A percentile compares a stretch with the other conserved stretches of the same genome.
Conservation (phyloP, 2,329 filamentous ascomycete species). For the Fonsecaea monophora region DNA sequence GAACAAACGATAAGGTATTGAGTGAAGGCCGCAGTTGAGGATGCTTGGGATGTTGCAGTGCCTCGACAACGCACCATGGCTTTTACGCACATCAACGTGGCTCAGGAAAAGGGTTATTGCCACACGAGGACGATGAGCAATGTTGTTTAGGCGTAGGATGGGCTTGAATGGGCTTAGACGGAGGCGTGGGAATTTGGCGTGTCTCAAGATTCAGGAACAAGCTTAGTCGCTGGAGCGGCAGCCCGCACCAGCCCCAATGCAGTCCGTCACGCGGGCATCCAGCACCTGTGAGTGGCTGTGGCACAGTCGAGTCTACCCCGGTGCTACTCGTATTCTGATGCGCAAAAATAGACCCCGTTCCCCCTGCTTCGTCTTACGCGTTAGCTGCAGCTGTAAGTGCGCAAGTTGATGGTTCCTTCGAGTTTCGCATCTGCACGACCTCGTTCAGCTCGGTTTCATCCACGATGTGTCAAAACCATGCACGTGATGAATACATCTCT, state of each 20-base stretch:
- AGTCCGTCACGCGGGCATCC: neutral
- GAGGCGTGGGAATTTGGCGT: slow-evolving; percentile 17
- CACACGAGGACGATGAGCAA: neutral
- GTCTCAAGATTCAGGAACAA: slow-evolving; percentile 34
- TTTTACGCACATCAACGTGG: neutral
- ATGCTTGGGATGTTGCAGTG: slow-evolving; percentile 14
- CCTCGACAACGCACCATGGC: neutral
- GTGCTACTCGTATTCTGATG: neutral
- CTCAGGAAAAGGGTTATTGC: neutral
- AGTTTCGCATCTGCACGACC: neutral
- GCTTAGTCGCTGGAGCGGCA: slow-evolving; percentile 10
- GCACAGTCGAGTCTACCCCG: neutral
- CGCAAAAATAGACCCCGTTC: neutral
- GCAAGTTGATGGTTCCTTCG: neutral
- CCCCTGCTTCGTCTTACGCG: neutral
- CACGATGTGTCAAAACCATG: neutral
- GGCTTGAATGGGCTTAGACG: slow-evolving; percentile 5
- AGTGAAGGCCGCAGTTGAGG: slow-evolving; percentile 15
- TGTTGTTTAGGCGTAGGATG: slow-evolving; percentile 12
- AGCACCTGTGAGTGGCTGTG: neutral
- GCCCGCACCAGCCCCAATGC: slow-evolving; percentile 14
- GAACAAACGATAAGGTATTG: slow-evolving; percentile 10
- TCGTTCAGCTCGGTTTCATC: no score
- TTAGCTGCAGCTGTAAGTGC: neutral
- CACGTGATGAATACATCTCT: neutral